Percentiles rank a stretch among this genome's conserved stretches.
Evolutionary conservation across 768 basidiomycete genomes (phyloP).

Genomic region (Piloderma croceum): DNA sequence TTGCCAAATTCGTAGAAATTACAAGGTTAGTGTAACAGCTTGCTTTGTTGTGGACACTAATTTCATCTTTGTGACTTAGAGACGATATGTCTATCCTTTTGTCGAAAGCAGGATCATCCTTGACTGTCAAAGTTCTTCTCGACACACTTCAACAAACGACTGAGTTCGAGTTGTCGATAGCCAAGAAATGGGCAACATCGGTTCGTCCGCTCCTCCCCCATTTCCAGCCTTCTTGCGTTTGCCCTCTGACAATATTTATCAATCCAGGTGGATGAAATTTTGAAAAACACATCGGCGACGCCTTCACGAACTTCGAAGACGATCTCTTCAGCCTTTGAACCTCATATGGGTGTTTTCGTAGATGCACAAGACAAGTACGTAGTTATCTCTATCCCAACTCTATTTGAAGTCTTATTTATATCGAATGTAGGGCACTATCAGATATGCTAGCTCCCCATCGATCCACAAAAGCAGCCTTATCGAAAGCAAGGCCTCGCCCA

Average conservation of each 20-base stretch:
- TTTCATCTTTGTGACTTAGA: conserved; percentile 34
- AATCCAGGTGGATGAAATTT: conserved; percentile 57
- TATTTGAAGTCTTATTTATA: neutral
- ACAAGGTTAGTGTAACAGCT: conserved; percentile 65
- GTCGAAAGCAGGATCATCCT: conserved; percentile 66
- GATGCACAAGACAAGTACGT: conserved; percentile 94
- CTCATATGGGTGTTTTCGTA: conserved; percentile 88
- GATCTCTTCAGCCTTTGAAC: conserved; percentile 88
- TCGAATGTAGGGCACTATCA: conserved; percentile 60
- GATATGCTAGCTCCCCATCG: conserved; percentile 90
- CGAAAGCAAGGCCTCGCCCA: conserved; percentile 46
- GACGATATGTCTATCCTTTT: conserved; percentile 80
- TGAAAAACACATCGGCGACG: conserved; percentile 46
- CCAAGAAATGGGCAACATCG: conserved; percentile 75
- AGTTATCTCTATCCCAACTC: conserved; percentile 3
- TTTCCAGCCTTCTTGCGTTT: neutral
- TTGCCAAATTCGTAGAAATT: conserved; percentile 84
- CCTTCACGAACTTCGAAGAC: conserved; percentile 53
- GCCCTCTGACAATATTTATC: neutral
- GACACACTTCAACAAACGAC: conserved; percentile 82
- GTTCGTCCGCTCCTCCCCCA: conserved; percentile 38
- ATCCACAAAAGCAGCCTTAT: conserved; percentile 33
- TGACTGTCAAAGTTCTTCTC: conserved; percentile 74
- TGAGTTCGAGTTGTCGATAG: conserved; percentile 83
- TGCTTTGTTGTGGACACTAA: neutral